Conservation (phyloP, 768 basidiomycete species). For the Calvatia gigantea region DNA sequence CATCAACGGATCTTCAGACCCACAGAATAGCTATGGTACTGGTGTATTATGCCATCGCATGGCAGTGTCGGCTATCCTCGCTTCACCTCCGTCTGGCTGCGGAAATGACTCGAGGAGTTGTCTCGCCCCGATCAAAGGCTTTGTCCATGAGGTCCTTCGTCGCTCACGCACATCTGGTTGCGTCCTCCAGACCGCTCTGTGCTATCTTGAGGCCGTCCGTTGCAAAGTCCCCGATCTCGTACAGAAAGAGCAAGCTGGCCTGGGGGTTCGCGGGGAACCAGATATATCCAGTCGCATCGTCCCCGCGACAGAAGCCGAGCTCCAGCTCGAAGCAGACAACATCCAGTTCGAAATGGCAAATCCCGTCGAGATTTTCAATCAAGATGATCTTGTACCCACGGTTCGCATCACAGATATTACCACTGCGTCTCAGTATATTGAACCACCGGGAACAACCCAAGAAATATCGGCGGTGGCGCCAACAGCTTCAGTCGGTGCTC, state of each 20-base stretch:
- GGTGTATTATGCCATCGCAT: slow-evolving; percentile 50
- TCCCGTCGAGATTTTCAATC: slow-evolving; percentile 16
- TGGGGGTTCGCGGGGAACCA: slow-evolving; percentile 36
- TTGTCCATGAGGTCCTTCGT: slow-evolving; percentile 86
- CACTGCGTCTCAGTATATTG: background rate
- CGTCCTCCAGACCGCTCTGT: slow-evolving; percentile 83
- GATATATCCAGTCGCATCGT: slow-evolving; percentile 41
- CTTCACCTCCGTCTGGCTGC: slow-evolving; percentile 14
- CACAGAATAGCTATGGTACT: slow-evolving; percentile 19
- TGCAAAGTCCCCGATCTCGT: slow-evolving; percentile 63
- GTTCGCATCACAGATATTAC: slow-evolving; percentile 34
- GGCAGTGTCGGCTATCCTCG: slow-evolving; percentile 2
- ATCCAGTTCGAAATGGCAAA: slow-evolving; percentile 16
- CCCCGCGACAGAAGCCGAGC: slow-evolving; percentile 39
- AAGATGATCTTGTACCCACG: slow-evolving; percentile 39
- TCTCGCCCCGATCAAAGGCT: slow-evolving; percentile 62
- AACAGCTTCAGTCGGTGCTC: slow-evolving; percentile 26
- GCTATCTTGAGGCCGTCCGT: slow-evolving; percentile 85
- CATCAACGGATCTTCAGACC: slow-evolving; percentile 4
- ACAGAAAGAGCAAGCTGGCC: slow-evolving; percentile 42
- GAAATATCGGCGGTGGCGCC: slow-evolving; percentile 9
- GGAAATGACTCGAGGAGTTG: slow-evolving; percentile 28
- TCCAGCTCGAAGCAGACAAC: slow-evolving; percentile 36
- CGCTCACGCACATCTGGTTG: slow-evolving; percentile 82
- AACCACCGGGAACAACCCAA: background rate